Evolutionary conservation across 495 filamentous ascomycete genomes (phyloP).

Genomic region (Hyphodiscus hymeniophilus): DNA sequence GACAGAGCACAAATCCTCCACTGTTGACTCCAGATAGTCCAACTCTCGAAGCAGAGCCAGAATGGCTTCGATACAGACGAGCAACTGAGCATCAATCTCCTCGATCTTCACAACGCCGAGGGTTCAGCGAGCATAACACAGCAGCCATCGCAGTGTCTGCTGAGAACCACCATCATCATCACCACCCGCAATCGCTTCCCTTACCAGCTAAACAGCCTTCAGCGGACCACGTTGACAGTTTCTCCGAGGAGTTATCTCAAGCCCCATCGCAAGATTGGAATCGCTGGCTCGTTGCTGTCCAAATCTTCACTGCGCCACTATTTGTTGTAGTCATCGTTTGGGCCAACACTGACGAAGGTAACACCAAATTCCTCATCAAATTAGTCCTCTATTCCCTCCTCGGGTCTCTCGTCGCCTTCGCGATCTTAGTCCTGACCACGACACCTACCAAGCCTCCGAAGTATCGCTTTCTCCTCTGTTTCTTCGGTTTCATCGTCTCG

Average conservation of each 20-base stretch:
- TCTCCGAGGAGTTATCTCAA: not conserved
- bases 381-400: slow-evolving; percentile 63
- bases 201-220: slow-evolving; percentile 4
- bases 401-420: slow-evolving; percentile 57
- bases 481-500: slow-evolving; percentile 82
- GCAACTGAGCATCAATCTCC: slow-evolving; percentile 8
- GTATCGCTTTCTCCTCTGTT: slow-evolving; percentile 70
- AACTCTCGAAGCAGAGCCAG: slow-evolving; percentile 34
- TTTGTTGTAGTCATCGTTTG: slow-evolving; percentile 73
- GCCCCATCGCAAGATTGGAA: slow-evolving; percentile 61
- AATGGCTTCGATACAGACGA: slow-evolving; percentile 46
- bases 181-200: slow-evolving; percentile 15
- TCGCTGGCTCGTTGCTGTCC: slow-evolving; percentile 77
- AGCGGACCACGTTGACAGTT: not conserved
- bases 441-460: slow-evolving; percentile 46
- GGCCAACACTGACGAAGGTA: slow-evolving; percentile 52
- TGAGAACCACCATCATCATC: slow-evolving; percentile 15
- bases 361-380: slow-evolving; percentile 39
- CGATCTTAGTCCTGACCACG: slow-evolving; percentile 54
- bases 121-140: slow-evolving; percentile 10
- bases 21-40: slow-evolving; percentile 15
- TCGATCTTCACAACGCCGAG: slow-evolving; percentile 4
- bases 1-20: slow-evolving; percentile 6
- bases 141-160: slow-evolving; percentile 17
- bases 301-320: slow-evolving; percentile 80